Base-by-base conservation (phyloP, 1,139 yeast species). In the Hemisphaericaspora xylanilytica region DNA sequence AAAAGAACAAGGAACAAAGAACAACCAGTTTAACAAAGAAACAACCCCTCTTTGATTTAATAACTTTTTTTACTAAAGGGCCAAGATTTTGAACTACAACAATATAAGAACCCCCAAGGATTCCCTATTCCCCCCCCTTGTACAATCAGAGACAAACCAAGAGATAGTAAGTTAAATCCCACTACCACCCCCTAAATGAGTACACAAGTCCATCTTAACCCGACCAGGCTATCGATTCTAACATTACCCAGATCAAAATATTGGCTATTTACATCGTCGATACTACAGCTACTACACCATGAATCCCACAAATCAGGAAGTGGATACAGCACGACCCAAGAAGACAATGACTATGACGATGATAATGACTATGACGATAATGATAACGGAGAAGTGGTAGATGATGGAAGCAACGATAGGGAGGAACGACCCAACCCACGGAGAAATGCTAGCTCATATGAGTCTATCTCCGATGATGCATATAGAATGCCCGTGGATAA, bases 181-280 rank as follows among this genome's bases (percentile, higher is more conserved):
- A n/a, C n/a, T n/a, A n/a, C n/a, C n/a, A n/a, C n/a, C n/a, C n/a
- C n/a, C n/a, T n/a, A n/a, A n/a, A 57, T 57, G 61, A 62, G 63
- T 42, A 62, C 69, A 16, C 73, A 72, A 42, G 73, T 71, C 2
- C 72, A 70, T 45, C 53, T 75, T 28, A 72, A 71, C 49, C 68
- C 67, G 10, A 67, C 75, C 3, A 54, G 58, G 36, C 59, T 77
- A 28, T 64, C 76, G 16, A 64, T 75, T 20, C 57, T 77, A 42
- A 72, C 81, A 2, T 65, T 76, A 17, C 75, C 77, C 1, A 55
- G 81, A 43, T 60, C 60, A 14, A 65, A 67, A 42, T 72, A 68
- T 48, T 77, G 81, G 81, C 46, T 77, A 10, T 75, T 75, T 45
- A 61, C 71, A 35, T 61, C 73, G 33, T 67, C 79, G 0, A 63